A percentile compares a stretch with the other conserved stretches of the same genome.
Conservation (phyloP, 352 stramenopile species). For the Phytophthora fragariaefolia region DNA sequence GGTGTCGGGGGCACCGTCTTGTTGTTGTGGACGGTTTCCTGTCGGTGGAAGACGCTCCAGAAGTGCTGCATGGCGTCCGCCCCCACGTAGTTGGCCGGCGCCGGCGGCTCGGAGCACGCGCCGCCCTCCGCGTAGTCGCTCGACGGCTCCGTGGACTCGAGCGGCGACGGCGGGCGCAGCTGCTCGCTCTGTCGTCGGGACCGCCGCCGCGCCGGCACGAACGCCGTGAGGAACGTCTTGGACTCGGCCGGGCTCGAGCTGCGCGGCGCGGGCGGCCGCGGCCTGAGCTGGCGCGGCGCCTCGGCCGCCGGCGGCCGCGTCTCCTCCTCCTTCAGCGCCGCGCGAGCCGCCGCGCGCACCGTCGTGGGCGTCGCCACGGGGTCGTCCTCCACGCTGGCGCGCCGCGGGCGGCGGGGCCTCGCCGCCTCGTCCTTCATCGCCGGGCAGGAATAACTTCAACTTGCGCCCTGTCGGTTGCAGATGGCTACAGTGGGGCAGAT, state of each 20-base stretch:
- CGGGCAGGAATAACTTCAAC: slow-evolving; percentile 23
- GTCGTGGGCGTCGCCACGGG: slow-evolving; percentile 16
- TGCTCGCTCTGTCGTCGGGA: slow-evolving; percentile 20
- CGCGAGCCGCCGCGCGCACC: slow-evolving; percentile 28
- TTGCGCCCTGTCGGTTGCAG: too few species aligned
- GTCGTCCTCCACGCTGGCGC: slow-evolving; percentile 23
- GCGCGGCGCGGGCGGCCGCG: slow-evolving; percentile 14
- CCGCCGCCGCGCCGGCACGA: slow-evolving; percentile 27
- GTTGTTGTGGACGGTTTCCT: slow-evolving; percentile 69
- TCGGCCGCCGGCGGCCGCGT: slow-evolving; percentile 18
- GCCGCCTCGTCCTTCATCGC: slow-evolving; percentile 35
- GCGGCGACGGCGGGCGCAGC: slow-evolving; percentile 65
- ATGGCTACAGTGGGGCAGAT: too few species aligned
- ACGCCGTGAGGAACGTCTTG: slow-evolving; percentile 60
- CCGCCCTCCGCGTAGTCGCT: slow-evolving; percentile 28
- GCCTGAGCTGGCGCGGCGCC: slow-evolving; percentile 20
- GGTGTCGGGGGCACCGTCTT: slow-evolving; percentile 19
- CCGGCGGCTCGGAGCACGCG: slow-evolving; percentile 12
- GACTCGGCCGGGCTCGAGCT: slow-evolving; percentile 10
- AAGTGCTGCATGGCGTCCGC: slow-evolving; percentile 62
- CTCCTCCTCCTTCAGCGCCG: slow-evolving; percentile 43
- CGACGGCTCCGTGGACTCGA: slow-evolving; percentile 47
- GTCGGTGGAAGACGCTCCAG: slow-evolving; percentile 76
- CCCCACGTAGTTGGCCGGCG: slow-evolving; percentile 68
- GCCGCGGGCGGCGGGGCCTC: slow-evolving; percentile 17